These are phyloP conservation scores for Orobanche coerulescens DNA, from an alignment of 257 asterid genomes.

Conservation along the genomic window DNA sequence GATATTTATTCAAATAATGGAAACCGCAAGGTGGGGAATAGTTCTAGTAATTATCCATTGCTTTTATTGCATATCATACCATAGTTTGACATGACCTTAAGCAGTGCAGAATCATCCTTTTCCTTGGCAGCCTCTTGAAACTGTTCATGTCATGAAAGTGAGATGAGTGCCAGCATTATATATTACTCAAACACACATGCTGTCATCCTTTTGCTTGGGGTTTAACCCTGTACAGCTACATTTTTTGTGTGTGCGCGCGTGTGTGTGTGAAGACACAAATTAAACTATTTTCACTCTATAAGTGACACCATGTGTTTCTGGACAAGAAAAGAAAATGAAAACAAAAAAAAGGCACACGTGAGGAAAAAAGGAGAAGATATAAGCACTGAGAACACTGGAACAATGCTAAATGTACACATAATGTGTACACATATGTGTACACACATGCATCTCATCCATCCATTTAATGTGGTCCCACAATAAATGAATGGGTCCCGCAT, in stretches of 20 bases:
- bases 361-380: neutral
- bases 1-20: neutral
- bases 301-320: neutral
- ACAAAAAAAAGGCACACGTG: neutral
- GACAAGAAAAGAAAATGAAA: neutral
- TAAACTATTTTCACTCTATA: neutral
- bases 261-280: neutral
- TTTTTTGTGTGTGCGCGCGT: too few relatives aligned
- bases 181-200: neutral
- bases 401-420: too few relatives aligned
- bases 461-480: too few relatives aligned
- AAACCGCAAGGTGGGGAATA: neutral
- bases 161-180: neutral
- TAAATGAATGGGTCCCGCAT: too few relatives aligned
- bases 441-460: too few relatives aligned
- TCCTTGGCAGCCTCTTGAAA: constrained; percentile 71
- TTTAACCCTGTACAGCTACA: neutral
- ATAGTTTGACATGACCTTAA: constrained; percentile 74
- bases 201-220: neutral
- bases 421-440: too few relatives aligned
- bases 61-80: constrained; percentile 38
- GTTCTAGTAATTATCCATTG: neutral
- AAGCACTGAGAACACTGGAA: neutral
- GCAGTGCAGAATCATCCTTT: constrained; percentile 52
- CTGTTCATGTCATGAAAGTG: constrained; percentile 31